phyloP scores from a whole-genome alignment of 768 basidiomycete genomes.

The Pleurotus cornucopiae region DNA sequence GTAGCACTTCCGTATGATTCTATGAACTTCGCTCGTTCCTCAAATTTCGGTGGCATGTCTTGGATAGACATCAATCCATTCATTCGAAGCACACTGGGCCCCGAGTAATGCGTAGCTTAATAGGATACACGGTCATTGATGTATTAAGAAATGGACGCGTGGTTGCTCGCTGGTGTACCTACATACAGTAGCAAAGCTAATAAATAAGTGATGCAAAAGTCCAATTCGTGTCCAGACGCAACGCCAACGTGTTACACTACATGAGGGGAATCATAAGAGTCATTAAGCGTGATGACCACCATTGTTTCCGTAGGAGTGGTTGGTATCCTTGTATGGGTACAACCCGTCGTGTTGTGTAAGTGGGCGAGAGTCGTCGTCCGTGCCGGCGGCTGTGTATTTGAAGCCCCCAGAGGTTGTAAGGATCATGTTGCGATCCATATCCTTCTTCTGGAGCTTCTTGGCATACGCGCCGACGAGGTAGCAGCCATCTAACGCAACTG shows the following conservation, averaged over 20 bases:
- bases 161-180: no score
- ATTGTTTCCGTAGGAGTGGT: constrained; percentile 23
- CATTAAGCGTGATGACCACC: constrained; percentile 1
- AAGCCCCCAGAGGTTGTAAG: constrained; percentile 2
- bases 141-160: no score
- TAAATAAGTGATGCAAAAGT: not conserved
- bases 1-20: no score
- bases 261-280: not conserved
- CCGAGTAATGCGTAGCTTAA: no score
- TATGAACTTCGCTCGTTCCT: no score
- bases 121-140: no score
- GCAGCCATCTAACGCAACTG: constrained; percentile 27
- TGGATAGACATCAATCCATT: no score
- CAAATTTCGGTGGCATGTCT: no score
- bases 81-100: no score
- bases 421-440: constrained; percentile 18
- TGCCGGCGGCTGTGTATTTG: constrained; percentile 22
- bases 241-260: not conserved
- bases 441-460: constrained; percentile 26
- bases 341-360: constrained; percentile 20
- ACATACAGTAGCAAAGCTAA: no score
- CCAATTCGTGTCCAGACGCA: not conserved
- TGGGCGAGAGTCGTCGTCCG: constrained; percentile 22
- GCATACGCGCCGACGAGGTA: constrained; percentile 33
- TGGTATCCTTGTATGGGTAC: constrained; percentile 29